Conservation (phyloP, 2,329 filamentous ascomycete genomes). For the Fusarium burgessii region DNA sequence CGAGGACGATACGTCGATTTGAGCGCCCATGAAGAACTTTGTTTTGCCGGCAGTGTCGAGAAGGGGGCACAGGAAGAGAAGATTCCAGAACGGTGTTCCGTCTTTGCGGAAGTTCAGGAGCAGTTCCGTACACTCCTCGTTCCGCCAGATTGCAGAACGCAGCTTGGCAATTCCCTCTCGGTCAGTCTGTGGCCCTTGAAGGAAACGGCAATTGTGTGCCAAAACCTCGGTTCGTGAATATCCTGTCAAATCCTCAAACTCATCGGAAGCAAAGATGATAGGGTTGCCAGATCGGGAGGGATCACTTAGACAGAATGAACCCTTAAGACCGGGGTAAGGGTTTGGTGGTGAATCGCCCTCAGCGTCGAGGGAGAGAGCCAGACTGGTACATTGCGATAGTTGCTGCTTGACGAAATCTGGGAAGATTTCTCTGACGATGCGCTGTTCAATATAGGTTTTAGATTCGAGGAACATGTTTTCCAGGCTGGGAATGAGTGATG, state of each 20-base stretch:
- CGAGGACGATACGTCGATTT: conserved; percentile 68
- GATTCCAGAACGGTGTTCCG: conserved; percentile 67
- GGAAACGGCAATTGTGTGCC: conserved; percentile 61
- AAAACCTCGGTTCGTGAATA: conserved; percentile 61
- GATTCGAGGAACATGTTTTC: conserved; percentile 59
- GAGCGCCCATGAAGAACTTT: conserved; percentile 66
- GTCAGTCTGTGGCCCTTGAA: conserved; percentile 63
- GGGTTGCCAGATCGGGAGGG: conserved; percentile 63
- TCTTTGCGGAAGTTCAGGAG: conserved; percentile 64
- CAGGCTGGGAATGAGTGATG: conserved; percentile 59
- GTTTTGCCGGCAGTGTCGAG: conserved; percentile 60
- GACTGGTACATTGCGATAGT: conserved; percentile 59
- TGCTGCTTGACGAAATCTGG: conserved; percentile 66
- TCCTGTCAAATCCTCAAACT: conserved; percentile 64
- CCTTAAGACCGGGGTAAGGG: conserved; percentile 66
- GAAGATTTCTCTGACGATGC: conserved; percentile 60
- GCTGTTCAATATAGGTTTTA: conserved; percentile 57
- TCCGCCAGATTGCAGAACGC: conserved; percentile 54
- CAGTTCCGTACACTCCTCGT: conserved; percentile 62
- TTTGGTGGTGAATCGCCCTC: conserved; percentile 47
- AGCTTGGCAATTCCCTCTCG: conserved; percentile 56
- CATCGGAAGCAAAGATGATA: conserved; percentile 62
- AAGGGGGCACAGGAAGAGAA: conserved; percentile 66
- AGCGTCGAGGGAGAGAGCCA: conserved; percentile 56
- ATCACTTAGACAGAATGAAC: conserved; percentile 70